These are phyloP conservation scores for Dysphania ambrosioides DNA, from an alignment of 148 eudicot genomes.

Conservation along the genomic window DNA sequence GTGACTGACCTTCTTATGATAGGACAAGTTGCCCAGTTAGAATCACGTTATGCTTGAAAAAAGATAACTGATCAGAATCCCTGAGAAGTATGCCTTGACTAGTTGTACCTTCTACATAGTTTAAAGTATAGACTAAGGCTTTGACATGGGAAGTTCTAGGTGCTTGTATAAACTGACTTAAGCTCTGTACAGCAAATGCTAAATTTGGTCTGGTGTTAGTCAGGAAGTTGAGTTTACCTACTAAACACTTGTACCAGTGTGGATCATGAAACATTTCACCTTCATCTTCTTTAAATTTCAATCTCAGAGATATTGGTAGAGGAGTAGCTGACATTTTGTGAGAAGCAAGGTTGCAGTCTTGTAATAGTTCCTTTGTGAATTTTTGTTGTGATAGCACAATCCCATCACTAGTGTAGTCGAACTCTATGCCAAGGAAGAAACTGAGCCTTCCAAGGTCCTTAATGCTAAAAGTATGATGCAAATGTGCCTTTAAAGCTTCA, in stretches of 20 bases:
- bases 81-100: no score
- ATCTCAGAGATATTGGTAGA: not conserved
- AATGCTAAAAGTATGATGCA: no score
- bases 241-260: not conserved
- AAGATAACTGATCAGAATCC: no score
- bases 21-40: no score
- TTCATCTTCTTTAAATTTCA: not conserved
- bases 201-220: not conserved
- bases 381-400: not conserved
- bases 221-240: not conserved
- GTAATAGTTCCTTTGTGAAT: not conserved
- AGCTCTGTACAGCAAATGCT: not conserved
- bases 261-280: not conserved
- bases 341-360: not conserved
- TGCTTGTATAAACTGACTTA: not conserved
- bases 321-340: not conserved
- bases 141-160: no score
- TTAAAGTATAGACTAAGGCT: not conserved
- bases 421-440: not conserved
- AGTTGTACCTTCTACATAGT: rapidly evolving
- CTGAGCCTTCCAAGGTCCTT: not conserved
- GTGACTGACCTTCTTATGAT: no score
- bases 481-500: not conserved
- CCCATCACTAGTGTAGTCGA: rapidly evolving
- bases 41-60: no score